A percentile compares a stretch with the other conserved stretches of the same genome.
Evolutionary conservation across 768 basidiomycete species (phyloP).

Genomic region (Rhizopogon sp.): DNA sequence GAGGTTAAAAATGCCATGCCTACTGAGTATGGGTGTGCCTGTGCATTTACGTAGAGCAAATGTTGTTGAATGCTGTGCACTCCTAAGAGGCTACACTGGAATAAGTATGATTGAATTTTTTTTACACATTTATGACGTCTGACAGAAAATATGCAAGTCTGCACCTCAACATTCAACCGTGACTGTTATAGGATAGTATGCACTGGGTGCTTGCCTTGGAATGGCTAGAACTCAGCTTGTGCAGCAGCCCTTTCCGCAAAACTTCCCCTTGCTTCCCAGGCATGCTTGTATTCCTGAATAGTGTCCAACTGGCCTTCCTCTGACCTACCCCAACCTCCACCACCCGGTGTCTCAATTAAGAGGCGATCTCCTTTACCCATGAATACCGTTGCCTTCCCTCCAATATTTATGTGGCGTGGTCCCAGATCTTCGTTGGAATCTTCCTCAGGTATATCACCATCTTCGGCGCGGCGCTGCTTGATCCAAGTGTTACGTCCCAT

Average conservation of each 20-base stretch:
- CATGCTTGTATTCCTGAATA: slow-evolving; percentile 25
- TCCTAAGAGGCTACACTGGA: background rate
- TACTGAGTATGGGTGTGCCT: background rate
- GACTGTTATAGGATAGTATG: background rate
- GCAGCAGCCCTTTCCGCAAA: slow-evolving; percentile 58
- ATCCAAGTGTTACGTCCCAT: slow-evolving; percentile 88
- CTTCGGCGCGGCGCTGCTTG: slow-evolving; percentile 58
- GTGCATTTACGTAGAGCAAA: too few relatives aligned
- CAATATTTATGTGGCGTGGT: slow-evolving; percentile 73
- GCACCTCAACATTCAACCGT: background rate
- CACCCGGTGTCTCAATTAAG: slow-evolving; percentile 85
- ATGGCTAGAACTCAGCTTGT: slow-evolving; percentile 52
- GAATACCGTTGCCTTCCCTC: slow-evolving; percentile 80
- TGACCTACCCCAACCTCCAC: slow-evolving; percentile 73
- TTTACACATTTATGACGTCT: background rate
- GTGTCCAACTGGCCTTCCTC: slow-evolving; percentile 11
- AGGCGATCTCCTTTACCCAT: slow-evolving; percentile 87
- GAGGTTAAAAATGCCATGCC: background rate
- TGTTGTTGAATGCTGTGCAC: background rate
- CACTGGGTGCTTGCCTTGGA: background rate
- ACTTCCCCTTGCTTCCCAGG: slow-evolving; percentile 72
- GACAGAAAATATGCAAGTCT: background rate
- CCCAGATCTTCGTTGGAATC: slow-evolving; percentile 22
- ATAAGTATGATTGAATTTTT: background rate
- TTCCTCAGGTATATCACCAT: slow-evolving; percentile 55